These are phyloP conservation scores for Azolla pinnata DNA, from an alignment of 75 land plant species.

Conservation along the genomic window DNA sequence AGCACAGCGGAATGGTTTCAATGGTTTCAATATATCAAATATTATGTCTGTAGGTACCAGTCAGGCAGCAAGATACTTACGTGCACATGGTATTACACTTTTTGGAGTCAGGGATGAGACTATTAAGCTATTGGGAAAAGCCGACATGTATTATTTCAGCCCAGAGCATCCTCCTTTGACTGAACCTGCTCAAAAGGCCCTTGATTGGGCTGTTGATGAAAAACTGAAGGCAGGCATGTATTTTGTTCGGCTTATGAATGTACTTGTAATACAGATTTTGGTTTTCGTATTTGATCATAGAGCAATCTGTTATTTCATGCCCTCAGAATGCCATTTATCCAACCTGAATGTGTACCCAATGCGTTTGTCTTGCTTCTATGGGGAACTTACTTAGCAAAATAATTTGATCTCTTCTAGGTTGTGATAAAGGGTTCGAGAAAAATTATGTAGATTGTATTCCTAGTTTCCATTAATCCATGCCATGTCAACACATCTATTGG, in stretches of 20 bases:
- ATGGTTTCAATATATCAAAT: too few species aligned
- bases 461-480: too few species aligned
- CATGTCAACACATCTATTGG: too few species aligned
- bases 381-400: too few species aligned
- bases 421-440: too few species aligned
- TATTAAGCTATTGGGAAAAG: slow-evolving; percentile 51
- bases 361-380: too few species aligned
- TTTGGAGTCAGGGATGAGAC: slow-evolving; percentile 60
- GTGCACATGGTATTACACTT: slow-evolving; percentile 64
- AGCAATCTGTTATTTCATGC: neutral
- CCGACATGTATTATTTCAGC: slow-evolving; percentile 45
- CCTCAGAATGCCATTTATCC: neutral
- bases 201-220: slow-evolving; percentile 74
- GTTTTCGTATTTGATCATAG: neutral
- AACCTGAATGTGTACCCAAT: neutral
- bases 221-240: slow-evolving; percentile 66
- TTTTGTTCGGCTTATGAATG: too few species aligned
- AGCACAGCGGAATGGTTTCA: too few species aligned
- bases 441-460: too few species aligned
- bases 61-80: slow-evolving; percentile 52
- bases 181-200: slow-evolving; percentile 64
- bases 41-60: slow-evolving; percentile 76
- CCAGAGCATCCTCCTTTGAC: slow-evolving; percentile 71
- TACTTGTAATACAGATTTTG: too few species aligned
- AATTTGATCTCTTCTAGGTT: too few species aligned